These are phyloP conservation scores for Parmelia sp. DNA, from an alignment of 495 filamentous ascomycete genomes.

Conservation along the genomic window DNA sequence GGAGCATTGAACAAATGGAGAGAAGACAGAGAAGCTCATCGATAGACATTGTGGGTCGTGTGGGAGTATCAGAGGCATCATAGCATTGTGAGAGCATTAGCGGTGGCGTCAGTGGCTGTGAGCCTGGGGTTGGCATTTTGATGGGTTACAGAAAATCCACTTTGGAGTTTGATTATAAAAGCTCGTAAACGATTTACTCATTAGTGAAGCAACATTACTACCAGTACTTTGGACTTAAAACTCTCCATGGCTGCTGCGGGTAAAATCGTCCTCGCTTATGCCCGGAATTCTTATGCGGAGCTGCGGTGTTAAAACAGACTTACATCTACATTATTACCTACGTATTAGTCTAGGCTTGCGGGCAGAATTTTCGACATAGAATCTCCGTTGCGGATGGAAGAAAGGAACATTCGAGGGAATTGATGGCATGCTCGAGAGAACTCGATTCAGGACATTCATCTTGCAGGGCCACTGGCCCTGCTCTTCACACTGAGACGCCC, in stretches of 20 bases:
- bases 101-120: constrained; percentile 5
- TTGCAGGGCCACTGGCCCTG: constrained; percentile 13
- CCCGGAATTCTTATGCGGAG: background rate
- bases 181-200: no score
- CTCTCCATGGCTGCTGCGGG: background rate
- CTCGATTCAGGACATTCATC: constrained; percentile 1
- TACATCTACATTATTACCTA: background rate
- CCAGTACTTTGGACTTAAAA: no score
- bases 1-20: constrained; percentile 58
- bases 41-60: background rate
- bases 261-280: constrained; percentile 2
- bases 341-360: background rate
- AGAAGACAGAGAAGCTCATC: constrained; percentile 37
- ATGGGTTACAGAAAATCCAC: background rate
- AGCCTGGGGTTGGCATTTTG: background rate
- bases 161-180: background rate
- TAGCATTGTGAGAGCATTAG: constrained; percentile 13
- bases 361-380: background rate
- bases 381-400: background rate
- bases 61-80: background rate
- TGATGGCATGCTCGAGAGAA: constrained; percentile 8
- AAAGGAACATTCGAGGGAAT: background rate
- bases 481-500: background rate
- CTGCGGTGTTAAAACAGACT: background rate
- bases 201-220: no score